Evolutionary conservation across 495 filamentous ascomycete species (phyloP), one percentile per base, ranked within the genome.

Genomic region (Xanthoparmelia taractica): DNA sequence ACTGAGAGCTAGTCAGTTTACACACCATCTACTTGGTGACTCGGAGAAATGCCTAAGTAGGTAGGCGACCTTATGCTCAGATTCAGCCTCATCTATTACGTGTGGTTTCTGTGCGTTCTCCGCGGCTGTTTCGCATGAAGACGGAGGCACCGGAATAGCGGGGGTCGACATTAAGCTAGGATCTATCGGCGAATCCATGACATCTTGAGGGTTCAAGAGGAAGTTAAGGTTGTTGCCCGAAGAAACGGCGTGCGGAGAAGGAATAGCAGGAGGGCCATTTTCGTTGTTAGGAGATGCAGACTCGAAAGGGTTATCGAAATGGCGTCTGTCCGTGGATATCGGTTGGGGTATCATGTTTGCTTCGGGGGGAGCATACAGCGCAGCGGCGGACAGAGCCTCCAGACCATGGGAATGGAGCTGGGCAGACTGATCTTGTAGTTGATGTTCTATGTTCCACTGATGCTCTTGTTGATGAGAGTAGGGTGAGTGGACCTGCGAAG

Each of bases 21-120:
- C 77, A 70, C 72, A 81, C 81, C 81, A 87, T 63, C 82, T 75
- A 18, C 84, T 84, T 17, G 82, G 77, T 3, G 78, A 76, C 69
- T 87, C 84, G 7, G 82, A 79, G 71, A 84, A 87, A 73, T 86
- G 82, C 25, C 84, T 78, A 63, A 86, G 69, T 11, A 87, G 74
- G 68, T 81, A 85, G n/a, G 81, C 78, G 27, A 81, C 73, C 66
- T 86, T 83, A 58, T 82, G 78, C 50, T 84, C 80, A 25, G 76
- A 75, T 60, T 82, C 79, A 20, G 75, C 72, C 36, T 73, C 61
- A 18, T 66, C 65, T 33, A 77, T 71, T 27, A 64, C 54, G 25
- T 63, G 31, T 65, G 43, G 36, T 43, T 17, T 48, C 31, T 50
- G 47, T 41, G 61, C 17, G 27, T 62, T 52, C 13, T 50, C 43